Base-by-base conservation (phyloP, 164 flowering plant genomes). In the Chloranthus sessilifolius region DNA sequence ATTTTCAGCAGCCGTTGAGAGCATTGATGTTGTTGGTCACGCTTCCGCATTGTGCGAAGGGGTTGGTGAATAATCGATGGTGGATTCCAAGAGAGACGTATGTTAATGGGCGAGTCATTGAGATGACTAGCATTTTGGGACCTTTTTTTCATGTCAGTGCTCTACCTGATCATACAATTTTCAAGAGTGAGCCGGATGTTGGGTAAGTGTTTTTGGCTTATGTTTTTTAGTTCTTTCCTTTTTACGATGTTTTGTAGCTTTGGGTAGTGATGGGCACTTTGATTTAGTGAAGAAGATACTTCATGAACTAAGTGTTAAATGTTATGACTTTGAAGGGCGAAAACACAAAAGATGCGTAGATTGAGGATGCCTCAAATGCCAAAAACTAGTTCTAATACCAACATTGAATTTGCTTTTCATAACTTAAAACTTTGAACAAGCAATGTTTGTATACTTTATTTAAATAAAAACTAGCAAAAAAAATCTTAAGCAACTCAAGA, bases 121-220 rank as follows among this genome's bases (percentile, higher is more conserved):
- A 94, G 64, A 81, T 88, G 89, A 79, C 95, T 0, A 94, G 97
- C 68, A 84, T 94, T 52, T 63, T 94, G 64, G 99, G 99, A 15
- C 95, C 95, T 9, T 94, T 94, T 49, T 89, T 94, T 55, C 99
- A 86, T 72, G 85, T 94, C 34, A 86, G 97, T 64, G 89, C 97
- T 20, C 67, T 94, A 70, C 95, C 95, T 40, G 99, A 94, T 78
- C 81, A 71, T 59, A 43, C 64, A 17, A 66, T 81, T 31, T 94
- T 82, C 74, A 78, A 75, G 76, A 77, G 86, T 54, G 80, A 75
- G 60, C 99, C 99, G 21, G 95, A 94, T 72, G 94, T 94, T 41
- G 99, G 99, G 99, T 88, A 60, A 82, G 95, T 65, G 41, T 15
- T 1, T 3, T 49, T 43, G 51, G 23, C 14, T 11, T 22, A 7